Evolutionary conservation across 2,329 filamentous ascomycete genomes (phyloP), one percentile per base, ranked within the genome.

Genomic region (Periconia sp.): DNA sequence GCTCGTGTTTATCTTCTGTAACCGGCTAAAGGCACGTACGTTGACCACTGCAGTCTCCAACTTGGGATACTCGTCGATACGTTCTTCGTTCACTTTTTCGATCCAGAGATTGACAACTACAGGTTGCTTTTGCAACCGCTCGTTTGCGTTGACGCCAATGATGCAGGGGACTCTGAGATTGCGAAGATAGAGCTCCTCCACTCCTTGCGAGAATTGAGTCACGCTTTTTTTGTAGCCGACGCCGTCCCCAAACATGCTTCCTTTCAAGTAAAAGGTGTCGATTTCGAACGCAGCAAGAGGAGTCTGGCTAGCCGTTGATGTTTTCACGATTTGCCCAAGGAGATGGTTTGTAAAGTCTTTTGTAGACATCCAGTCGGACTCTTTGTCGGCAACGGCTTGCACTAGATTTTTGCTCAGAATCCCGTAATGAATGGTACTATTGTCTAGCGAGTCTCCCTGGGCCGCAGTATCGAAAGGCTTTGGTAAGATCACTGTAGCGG

Each of bases 381-480:
- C 13, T 43, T 40, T 15, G 46, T 46, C 9, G 52, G 42, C 2
- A 14, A 49, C 10, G 23, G 10, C 10, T n/a, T 17, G 31, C 15
- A 13, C 74, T 14, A 92, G 78, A 0, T 79, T 78, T 74, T 91
- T 91, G 75, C 85, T 86, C 14, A 92, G 78, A 10, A 77, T 79
- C 1, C 89, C 89, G 65, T 92, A 92, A 74, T 92, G 87, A 20
- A 91, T 84, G 2, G 89, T 92, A 66, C 88, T 88, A n/a, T 74
- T 72, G 44, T 84, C 81, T 33, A 92, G 81, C 9, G 75, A 75
- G 73, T 92, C 89, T 5, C 72, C 71, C 1, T 77, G 64, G 0
- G 85, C 84, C 1, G 87, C 83, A 0, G 80, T 77, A 45, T 75
- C 76, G 65, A 91, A 91, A 0, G 80, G 71, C 8, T 74, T 66